phyloP scores from a whole-genome alignment of 805 yeast species.

The Kodamaea sagamina region DNA sequence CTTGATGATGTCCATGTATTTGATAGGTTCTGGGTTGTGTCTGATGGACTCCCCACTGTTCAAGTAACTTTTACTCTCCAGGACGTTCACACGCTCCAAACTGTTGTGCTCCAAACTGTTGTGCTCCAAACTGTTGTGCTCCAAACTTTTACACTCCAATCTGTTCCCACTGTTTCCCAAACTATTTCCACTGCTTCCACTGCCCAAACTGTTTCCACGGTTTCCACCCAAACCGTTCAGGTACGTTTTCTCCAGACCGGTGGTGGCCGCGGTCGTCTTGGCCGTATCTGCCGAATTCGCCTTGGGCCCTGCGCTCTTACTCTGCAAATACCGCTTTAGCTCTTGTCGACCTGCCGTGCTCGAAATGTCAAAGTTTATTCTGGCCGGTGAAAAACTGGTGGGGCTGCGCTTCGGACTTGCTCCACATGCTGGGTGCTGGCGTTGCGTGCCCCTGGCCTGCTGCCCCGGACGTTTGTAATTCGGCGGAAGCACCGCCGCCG shows the following conservation, averaged over 20 bases:
- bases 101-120: too few species aligned
- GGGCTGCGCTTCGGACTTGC: background rate
- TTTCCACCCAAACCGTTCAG: too few species aligned
- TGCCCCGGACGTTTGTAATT: background rate
- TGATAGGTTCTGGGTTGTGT: slow-evolving; percentile 8
- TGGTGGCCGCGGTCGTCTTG: background rate
- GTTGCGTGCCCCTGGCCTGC: background rate
- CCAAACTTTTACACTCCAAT: too few species aligned
- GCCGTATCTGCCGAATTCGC: background rate
- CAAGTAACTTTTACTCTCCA: too few species aligned
- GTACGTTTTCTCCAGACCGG: too few species aligned
- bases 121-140: too few species aligned
- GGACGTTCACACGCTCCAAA: too few species aligned
- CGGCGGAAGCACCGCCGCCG: slow-evolving; percentile 4
- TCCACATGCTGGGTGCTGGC: background rate
- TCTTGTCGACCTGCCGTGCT: slow-evolving; percentile 4
- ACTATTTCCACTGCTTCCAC: too few species aligned
- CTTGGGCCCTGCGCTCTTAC: too few species aligned
- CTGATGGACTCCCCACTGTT: background rate
- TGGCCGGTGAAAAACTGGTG: background rate
- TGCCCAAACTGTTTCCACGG: too few species aligned
- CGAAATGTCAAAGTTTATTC: slow-evolving; percentile 9
- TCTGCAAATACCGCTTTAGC: slow-evolving; percentile 5
- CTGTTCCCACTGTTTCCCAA: too few species aligned
- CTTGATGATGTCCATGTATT: slow-evolving; percentile 22